phyloP scores from a whole-genome alignment of 805 yeast species.

The Maudiozyma serrabonitensis region DNA sequence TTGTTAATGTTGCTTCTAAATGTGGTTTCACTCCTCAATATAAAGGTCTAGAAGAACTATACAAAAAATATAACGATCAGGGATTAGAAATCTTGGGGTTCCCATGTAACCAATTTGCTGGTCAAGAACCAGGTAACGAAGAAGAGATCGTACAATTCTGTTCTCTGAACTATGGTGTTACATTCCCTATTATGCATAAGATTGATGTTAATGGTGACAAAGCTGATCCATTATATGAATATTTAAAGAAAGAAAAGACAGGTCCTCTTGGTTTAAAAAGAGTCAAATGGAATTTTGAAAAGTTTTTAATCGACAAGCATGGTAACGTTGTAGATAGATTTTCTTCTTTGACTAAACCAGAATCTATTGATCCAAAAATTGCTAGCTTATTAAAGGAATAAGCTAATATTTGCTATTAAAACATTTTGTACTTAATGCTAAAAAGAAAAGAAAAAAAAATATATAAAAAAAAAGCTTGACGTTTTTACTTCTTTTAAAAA shows the following conservation, averaged over 20 bases:
- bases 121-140: constrained; percentile 64
- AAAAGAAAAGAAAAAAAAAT: neutral
- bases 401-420: neutral
- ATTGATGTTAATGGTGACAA: constrained; percentile 80
- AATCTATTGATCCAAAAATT: constrained; percentile 46
- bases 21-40: constrained; percentile 78
- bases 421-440: neutral
- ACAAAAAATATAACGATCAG: constrained; percentile 50
- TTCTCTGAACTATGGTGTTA: constrained; percentile 72
- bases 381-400: constrained; percentile 39
- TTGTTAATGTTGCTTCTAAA: constrained; percentile 85
- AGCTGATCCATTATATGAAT: constrained; percentile 73
- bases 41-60: constrained; percentile 56
- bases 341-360: constrained; percentile 63
- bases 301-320: constrained; percentile 45
- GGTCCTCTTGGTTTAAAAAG: constrained; percentile 65
- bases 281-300: constrained; percentile 75
- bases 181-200: constrained; percentile 83
- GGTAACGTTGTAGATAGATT: constrained; percentile 53
- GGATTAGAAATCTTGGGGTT: constrained; percentile 70
- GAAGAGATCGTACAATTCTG: constrained; percentile 72
- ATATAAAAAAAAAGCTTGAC: neutral
- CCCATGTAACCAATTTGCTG: constrained; percentile 87
- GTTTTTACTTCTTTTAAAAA: neutral
- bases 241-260: constrained; percentile 58